A percentile compares a stretch with the other conserved stretches of the same genome.
phyloP scores from a whole-genome alignment of 768 basidiomycete genomes.

The Paxillus rubicundulus region DNA sequence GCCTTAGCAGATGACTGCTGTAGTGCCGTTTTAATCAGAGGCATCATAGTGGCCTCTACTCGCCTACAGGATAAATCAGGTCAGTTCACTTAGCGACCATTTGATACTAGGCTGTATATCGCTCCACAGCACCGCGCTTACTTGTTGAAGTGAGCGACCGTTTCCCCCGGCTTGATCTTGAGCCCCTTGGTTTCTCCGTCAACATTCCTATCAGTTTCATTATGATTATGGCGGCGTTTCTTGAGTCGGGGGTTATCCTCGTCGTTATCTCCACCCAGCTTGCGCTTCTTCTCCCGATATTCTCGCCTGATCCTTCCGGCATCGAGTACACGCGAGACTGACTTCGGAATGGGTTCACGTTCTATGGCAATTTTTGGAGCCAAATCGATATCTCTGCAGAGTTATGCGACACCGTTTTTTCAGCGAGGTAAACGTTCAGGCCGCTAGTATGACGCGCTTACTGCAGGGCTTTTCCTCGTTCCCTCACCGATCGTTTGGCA shows the following conservation, averaged over 20 bases:
- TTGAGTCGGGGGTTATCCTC: slow-evolving; percentile 30
- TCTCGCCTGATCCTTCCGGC: slow-evolving; percentile 57
- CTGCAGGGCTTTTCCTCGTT: slow-evolving; percentile 43
- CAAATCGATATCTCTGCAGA: slow-evolving; percentile 47
- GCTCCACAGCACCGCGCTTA: slow-evolving; percentile 31
- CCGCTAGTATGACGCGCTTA: slow-evolving; percentile 24
- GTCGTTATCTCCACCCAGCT: slow-evolving; percentile 26
- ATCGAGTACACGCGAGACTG: slow-evolving; percentile 61
- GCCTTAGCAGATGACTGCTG: slow-evolving; percentile 51
- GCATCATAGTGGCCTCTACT: slow-evolving; percentile 71
- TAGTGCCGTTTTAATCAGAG: slow-evolving; percentile 58
- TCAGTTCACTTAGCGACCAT: slow-evolving; percentile 6
- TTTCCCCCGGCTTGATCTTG: slow-evolving; percentile 63
- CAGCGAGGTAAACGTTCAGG: neutral
- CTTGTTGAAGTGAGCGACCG: slow-evolving; percentile 76
- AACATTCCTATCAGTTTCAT: slow-evolving; percentile 16
- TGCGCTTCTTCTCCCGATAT: slow-evolving; percentile 48
- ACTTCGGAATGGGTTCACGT: slow-evolving; percentile 69
- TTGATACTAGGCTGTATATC: slow-evolving; percentile 4
- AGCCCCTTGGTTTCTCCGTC: slow-evolving; percentile 29
- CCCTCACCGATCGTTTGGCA: slow-evolving; percentile 51
- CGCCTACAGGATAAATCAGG: slow-evolving; percentile 43
- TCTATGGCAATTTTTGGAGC: slow-evolving; percentile 44
- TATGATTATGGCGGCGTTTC: slow-evolving; percentile 26
- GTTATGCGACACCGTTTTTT: neutral